These are phyloP conservation scores for Leccinum obscurum DNA, from an alignment of 768 basidiomycete genomes.

Conservation along the genomic window DNA sequence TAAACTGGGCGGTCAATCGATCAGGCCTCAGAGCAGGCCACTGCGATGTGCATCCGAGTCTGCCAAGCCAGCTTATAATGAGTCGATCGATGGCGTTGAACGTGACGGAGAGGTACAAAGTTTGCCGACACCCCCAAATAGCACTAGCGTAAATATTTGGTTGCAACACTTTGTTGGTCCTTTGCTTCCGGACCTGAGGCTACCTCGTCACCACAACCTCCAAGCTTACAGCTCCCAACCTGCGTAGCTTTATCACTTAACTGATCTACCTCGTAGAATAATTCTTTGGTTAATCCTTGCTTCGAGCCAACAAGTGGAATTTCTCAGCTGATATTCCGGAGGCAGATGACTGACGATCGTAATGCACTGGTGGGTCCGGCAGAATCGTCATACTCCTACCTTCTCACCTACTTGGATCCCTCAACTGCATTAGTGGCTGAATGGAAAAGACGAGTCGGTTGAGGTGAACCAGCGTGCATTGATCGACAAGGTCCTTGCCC, in stretches of 20 bases:
- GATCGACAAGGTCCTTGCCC: constrained; percentile 94
- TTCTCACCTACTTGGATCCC: not conserved
- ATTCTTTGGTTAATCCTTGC: not conserved
- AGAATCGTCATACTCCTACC: not conserved
- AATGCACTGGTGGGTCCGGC: constrained; percentile 27
- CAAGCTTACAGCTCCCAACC: not conserved
- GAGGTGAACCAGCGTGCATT: constrained; percentile 96
- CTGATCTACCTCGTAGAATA: not conserved
- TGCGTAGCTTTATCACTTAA: not conserved
- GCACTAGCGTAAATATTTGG: not conserved
- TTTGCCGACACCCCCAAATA: no score
- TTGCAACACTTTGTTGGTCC: not conserved
- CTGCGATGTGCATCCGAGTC: no score
- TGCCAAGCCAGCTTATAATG: no score
- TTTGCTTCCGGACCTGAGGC: no score
- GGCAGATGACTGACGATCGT: constrained; percentile 31
- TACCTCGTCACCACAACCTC: not conserved
- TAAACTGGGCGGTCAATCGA: no score
- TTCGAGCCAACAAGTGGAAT: not conserved
- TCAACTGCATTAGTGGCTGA: constrained; percentile 42
- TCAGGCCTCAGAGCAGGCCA: no score
- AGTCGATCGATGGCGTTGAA: no score
- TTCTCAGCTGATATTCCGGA: not conserved
- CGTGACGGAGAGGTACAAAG: no score
- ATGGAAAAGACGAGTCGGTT: constrained; percentile 77